Evolutionary conservation across 2,329 filamentous ascomycete species (phyloP), one percentile per base, ranked within the genome.

Genomic region (Botrytis deweyae): DNA sequence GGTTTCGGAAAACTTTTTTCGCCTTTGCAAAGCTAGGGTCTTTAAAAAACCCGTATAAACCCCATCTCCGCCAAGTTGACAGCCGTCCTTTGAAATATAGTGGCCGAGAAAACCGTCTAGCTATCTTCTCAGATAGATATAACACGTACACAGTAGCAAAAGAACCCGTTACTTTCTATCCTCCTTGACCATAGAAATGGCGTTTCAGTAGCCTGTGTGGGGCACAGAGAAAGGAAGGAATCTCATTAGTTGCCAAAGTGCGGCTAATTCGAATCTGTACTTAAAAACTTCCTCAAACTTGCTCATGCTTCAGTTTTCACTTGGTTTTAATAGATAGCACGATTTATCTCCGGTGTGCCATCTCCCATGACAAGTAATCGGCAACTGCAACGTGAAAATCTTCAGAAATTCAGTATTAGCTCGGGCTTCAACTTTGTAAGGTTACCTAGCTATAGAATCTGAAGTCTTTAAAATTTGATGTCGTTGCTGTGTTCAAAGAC

Each of bases 91-190:
- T 16, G 22, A 6, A 55, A n/a, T 0, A 55, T 7, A 55, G 49
- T 12, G 52, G 16, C 25, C 2, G 2, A 18, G 52, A 16, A 4
- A 8, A 52, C 3, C 9, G 46, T 52, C 2, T 1, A 25, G 9
- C 12, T 9, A 4, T 25, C 46, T 25, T 25, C 22, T 25, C 2
- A 52, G 22, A 52, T 4, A 25, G 46, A 52, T 3, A 10, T 18
- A 55, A 16, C 0, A 29, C 52, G 52, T 18, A 55, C 2, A 12
- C 5, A 29, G 6, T 16, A 5, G 4, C 22, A n/a, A 14, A 14
- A n/a, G 4, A 16, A n/a, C 3, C 5, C 2, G 2, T 16, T 55
- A 2, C 25, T 0, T 29, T 29, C 14, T n/a, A 16, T n/a, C 10
- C 25, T 8, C 12, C 12, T 16, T 16, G 6, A 16, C 25, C 25